These are phyloP conservation scores for Aspergillus ochraceus DNA, from an alignment of 2,329 filamentous ascomycete genomes.

Conservation along the genomic window DNA sequence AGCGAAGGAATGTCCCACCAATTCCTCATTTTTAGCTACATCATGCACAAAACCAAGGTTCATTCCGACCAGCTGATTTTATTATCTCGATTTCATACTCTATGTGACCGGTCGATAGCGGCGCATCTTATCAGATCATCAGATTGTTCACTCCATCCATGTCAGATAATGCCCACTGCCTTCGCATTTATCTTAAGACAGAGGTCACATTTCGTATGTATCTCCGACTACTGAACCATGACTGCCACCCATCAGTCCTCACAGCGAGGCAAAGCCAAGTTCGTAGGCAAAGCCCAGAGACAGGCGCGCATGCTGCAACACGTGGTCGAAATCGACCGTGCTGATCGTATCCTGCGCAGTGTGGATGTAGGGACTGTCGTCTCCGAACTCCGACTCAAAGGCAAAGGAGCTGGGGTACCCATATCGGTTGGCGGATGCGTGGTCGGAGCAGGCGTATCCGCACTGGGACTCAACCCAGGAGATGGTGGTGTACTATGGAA, in stretches of 20 bases:
- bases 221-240: no score
- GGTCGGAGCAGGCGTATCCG: conserved; percentile 4
- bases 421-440: neutral
- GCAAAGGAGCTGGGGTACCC: neutral
- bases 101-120: no score
- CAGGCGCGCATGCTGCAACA: conserved; percentile 1
- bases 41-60: no score
- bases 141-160: no score
- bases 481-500: neutral
- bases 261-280: conserved; percentile 1
- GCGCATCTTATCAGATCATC: no score
- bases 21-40: no score
- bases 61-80: no score
- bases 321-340: conserved; percentile 4
- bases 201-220: no score
- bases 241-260: neutral
- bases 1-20: no score
- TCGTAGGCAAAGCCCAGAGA: conserved; percentile 6
- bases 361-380: conserved; percentile 3
- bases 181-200: no score
- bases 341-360: conserved; percentile 1
- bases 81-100: no score
- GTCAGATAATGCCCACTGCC: no score
- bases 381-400: conserved; percentile 1
- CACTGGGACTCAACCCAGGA: neutral